phyloP scores from a whole-genome alignment of 768 basidiomycete species.

The Candolleomyces eurysporus region DNA sequence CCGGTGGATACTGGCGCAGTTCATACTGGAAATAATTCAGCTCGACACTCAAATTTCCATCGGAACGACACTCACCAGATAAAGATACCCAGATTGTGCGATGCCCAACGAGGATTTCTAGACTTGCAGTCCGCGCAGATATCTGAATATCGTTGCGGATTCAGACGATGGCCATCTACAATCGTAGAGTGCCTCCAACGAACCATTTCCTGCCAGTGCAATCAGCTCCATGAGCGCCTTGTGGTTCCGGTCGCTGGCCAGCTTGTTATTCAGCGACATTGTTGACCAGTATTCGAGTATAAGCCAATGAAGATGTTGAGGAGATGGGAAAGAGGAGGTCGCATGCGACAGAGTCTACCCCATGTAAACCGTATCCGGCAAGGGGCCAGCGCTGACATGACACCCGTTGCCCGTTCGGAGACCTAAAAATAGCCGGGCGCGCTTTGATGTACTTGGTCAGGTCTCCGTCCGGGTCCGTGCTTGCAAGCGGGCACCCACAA shows the following conservation, averaged over 20 bases:
- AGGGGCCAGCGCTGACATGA: too few relatives aligned
- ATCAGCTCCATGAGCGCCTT: constrained; percentile 67
- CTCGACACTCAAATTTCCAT: not conserved
- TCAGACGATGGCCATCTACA: not conserved
- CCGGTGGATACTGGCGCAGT: constrained; percentile 89
- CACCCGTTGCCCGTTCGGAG: too few relatives aligned
- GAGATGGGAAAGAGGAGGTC: not conserved
- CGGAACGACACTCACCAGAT: constrained; percentile 58
- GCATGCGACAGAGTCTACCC: too few relatives aligned
- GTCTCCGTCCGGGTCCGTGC: too few relatives aligned
- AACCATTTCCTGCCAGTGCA: constrained; percentile 78
- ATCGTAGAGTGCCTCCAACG: constrained; percentile 15
- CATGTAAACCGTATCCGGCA: too few relatives aligned
- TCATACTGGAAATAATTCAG: constrained; percentile 47
- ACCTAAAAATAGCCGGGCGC: too few relatives aligned
- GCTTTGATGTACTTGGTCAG: too few relatives aligned
- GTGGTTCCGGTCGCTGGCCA: constrained; percentile 64
- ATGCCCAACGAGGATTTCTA: constrained; percentile 87
- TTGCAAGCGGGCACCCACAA: too few relatives aligned
- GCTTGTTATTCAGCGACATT: constrained; percentile 42
- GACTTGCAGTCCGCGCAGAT: constrained; percentile 90
- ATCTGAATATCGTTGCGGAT: constrained; percentile 44
- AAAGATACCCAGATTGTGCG: constrained; percentile 85
- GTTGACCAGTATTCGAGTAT: not conserved
- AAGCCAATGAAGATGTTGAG: not conserved